A percentile compares a stretch with the other conserved stretches of the same genome.
These are phyloP conservation scores for Penicillium waksmanii DNA, from an alignment of 495 filamentous ascomycete species.

Conservation along the genomic window DNA sequence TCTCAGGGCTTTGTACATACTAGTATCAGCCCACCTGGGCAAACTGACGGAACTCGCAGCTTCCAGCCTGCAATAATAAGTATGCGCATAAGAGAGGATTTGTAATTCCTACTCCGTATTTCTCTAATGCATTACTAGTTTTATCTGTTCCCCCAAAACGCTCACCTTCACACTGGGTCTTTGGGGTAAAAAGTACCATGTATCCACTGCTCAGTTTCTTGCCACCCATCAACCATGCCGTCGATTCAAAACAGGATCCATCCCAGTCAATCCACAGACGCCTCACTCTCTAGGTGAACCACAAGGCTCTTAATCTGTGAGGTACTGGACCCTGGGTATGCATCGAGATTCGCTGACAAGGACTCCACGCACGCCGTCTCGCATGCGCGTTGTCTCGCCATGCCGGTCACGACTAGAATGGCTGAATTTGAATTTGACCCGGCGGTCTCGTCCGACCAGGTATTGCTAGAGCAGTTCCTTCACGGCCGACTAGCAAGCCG, in stretches of 20 bases:
- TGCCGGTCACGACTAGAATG: slow-evolving; percentile 23
- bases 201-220: slow-evolving; percentile 9
- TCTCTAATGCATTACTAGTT: neutral
- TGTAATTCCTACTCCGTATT: neutral
- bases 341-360: slow-evolving; percentile 7
- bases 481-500: slow-evolving; percentile 11
- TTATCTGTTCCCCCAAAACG: too few species aligned
- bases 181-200: slow-evolving; percentile 12
- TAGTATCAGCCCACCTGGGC: too few species aligned
- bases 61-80: neutral
- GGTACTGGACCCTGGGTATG: slow-evolving; percentile 23
- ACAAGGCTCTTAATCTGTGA: slow-evolving; percentile 21
- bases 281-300: slow-evolving; percentile 7
- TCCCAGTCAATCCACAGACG: slow-evolving; percentile 18
- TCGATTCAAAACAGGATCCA: slow-evolving; percentile 7
- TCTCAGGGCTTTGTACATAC: too few species aligned
- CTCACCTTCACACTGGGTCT: neutral
- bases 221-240: slow-evolving; percentile 25
- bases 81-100: slow-evolving; percentile 3
- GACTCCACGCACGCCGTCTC: slow-evolving; percentile 13
- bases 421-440: slow-evolving; percentile 1
- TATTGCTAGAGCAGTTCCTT: slow-evolving; percentile 6
- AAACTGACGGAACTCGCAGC: too few species aligned
- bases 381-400: slow-evolving; percentile 13
- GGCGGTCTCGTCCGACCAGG: slow-evolving; percentile 4